These are phyloP conservation scores for Aureobasidium mangrovei DNA, from an alignment of 2,329 filamentous ascomycete species.

Conservation along the genomic window DNA sequence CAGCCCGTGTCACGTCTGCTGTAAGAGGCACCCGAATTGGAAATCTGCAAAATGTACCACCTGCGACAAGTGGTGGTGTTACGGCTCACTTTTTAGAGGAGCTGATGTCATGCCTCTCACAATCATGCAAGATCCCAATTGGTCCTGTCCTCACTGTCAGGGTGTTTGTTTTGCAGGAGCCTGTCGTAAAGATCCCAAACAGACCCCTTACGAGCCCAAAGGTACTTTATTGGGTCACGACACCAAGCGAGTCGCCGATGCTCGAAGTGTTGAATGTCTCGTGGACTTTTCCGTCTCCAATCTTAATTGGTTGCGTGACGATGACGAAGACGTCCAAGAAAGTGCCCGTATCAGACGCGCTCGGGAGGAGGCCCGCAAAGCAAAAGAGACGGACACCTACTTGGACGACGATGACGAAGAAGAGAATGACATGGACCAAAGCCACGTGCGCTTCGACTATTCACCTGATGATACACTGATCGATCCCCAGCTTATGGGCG, in stretches of 20 bases:
- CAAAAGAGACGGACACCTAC: constrained; percentile 39
- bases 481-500: constrained; percentile 25
- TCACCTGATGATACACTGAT: constrained; percentile 27
- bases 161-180: constrained; percentile 79
- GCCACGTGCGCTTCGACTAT: constrained; percentile 33
- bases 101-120: constrained; percentile 83
- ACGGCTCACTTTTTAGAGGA: constrained; percentile 82
- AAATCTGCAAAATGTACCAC: constrained; percentile 73
- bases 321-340: constrained; percentile 33
- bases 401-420: constrained; percentile 39
- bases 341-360: constrained; percentile 33
- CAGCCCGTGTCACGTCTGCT: constrained; percentile 71
- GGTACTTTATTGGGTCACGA: constrained; percentile 85
- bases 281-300: constrained; percentile 91
- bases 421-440: constrained; percentile 32
- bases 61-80: constrained; percentile 77
- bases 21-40: constrained; percentile 70
- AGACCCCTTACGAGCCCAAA: constrained; percentile 74
- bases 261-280: constrained; percentile 78
- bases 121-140: constrained; percentile 70
- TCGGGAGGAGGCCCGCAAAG: constrained; percentile 45
- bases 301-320: constrained; percentile 64
- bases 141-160: constrained; percentile 82
- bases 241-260: constrained; percentile 81
- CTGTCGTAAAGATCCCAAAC: constrained; percentile 62